A percentile compares a stretch with the other conserved stretches of the same genome.
Conservation (phyloP, 257 asterid species). For the Eucommia ulmoides region DNA sequence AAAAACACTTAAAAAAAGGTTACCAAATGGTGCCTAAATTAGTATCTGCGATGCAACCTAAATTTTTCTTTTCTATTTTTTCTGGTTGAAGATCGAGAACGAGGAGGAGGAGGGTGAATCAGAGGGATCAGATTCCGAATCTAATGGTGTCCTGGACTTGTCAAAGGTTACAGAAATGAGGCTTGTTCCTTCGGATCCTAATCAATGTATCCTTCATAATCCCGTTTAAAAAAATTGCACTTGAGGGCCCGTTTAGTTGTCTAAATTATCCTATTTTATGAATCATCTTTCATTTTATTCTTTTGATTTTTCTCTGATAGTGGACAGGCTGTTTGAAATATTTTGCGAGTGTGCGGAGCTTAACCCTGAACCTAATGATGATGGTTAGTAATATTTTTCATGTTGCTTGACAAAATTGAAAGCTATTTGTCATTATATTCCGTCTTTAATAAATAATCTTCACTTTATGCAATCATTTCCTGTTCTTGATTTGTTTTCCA, state of each 20-base stretch:
- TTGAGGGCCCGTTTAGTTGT: too few relatives aligned
- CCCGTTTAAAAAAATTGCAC: too few relatives aligned
- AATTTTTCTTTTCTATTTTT: not conserved
- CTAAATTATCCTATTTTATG: too few relatives aligned
- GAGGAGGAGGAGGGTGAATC: constrained; percentile 57
- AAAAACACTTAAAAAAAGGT: too few relatives aligned
- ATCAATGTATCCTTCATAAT: constrained; percentile 37
- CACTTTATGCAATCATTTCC: constrained; percentile 2
- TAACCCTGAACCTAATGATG: constrained; percentile 76
- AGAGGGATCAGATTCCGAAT: constrained; percentile 63
- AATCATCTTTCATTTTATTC: too few relatives aligned
- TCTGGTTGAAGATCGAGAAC: constrained; percentile 51
- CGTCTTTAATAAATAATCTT: not conserved
- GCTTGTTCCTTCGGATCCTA: constrained; percentile 79
- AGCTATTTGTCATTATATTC: not conserved
- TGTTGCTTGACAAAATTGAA: not conserved
- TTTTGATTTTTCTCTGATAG: constrained; percentile 30
- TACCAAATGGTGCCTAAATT: too few relatives aligned
- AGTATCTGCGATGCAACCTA: not conserved
- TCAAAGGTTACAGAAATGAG: constrained; percentile 81
- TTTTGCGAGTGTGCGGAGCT: constrained; percentile 98
- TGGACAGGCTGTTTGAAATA: constrained; percentile 59
- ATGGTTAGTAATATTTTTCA: too few relatives aligned
- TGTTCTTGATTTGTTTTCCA: constrained; percentile 12
- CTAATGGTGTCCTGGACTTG: constrained; percentile 33